Conservation (phyloP, 768 basidiomycete genomes). For the Tulasnella sp. region DNA sequence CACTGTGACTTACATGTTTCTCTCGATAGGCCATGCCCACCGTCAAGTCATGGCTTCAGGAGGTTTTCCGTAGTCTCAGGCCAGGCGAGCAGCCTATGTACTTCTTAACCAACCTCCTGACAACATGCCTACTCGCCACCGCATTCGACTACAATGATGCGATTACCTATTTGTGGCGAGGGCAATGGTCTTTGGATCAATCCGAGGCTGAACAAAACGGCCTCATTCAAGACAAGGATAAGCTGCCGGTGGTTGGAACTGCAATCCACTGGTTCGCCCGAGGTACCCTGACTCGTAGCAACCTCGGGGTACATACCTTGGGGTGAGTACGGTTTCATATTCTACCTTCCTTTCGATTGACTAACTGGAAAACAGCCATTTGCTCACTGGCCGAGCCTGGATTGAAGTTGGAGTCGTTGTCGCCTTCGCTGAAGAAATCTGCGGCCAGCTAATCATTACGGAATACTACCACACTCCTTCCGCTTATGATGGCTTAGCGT, state of each 20-base stretch:
- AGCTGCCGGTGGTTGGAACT: background rate
- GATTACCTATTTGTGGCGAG: background rate
- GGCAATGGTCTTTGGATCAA: background rate
- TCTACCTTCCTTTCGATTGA: background rate
- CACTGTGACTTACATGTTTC: background rate
- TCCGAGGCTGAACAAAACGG: background rate
- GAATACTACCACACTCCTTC: background rate
- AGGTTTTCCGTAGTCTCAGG: background rate
- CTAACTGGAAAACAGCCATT: background rate
- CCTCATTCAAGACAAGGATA: background rate
- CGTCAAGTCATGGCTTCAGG: constrained; percentile 16
- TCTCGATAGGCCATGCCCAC: background rate
- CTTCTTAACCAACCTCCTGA: constrained; percentile 6
- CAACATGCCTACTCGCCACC: background rate
- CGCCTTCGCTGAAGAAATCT: constrained; percentile 18
- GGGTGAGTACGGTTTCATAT: background rate
- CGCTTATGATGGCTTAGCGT: background rate
- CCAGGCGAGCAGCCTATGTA: background rate
- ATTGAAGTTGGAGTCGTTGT: background rate
- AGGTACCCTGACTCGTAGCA: background rate
- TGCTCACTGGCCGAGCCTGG: background rate
- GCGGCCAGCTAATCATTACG: background rate
- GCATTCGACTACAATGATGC: constrained; percentile 9
- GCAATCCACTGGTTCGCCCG: background rate
- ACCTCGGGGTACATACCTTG: background rate